Evolutionary conservation across 768 basidiomycete species (phyloP), one percentile per base, ranked within the genome.

Genomic region (Podaxis pistillaris): DNA sequence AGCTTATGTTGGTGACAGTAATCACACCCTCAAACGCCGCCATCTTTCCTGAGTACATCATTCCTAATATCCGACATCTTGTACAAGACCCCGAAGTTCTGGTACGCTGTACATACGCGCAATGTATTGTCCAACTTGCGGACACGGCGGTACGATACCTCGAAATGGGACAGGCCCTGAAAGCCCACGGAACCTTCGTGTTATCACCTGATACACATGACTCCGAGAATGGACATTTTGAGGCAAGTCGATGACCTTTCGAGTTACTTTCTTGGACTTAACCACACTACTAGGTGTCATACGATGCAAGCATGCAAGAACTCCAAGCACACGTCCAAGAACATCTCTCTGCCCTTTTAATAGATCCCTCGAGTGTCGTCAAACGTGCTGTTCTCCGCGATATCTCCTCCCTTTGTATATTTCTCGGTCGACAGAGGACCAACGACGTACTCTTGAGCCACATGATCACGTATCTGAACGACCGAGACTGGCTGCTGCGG

Each of bases 41-140:
- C 7, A 91, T 98, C 26, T 91, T 98, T 69, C 92, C 95, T 0
- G 96, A 98, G 73, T 99, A 98, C 72, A 91, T 98, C 67, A 86
- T 98, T 30, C 96, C 95, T 1, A 93, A 97, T 69, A 85, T 94
- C 68, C 84, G 86, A 38, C 87, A 93, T 64, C 81, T 99, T 6
- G 84, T 90, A 0, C 83, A 86, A 55, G 97, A 98, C 70, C 79
- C 88, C 1, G 95, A 98, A 66, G 83, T 94, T 0, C 89, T 88
- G n/a, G 97, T 74, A 74, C 86, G 74, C 78, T 91, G 74, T 82
- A 87, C 79, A 33, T 88, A 91, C 69, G 97, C 96, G 0, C 90
- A 93, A 67, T 91, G 90, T 65, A 86, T 98, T 40, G 89, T 89
- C 1, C 83, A 87, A 19, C 80, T 99, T 1, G 94, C 96, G 0